Conservation (phyloP, 1,139 yeast genomes). For the Williopsis jadinii region DNA sequence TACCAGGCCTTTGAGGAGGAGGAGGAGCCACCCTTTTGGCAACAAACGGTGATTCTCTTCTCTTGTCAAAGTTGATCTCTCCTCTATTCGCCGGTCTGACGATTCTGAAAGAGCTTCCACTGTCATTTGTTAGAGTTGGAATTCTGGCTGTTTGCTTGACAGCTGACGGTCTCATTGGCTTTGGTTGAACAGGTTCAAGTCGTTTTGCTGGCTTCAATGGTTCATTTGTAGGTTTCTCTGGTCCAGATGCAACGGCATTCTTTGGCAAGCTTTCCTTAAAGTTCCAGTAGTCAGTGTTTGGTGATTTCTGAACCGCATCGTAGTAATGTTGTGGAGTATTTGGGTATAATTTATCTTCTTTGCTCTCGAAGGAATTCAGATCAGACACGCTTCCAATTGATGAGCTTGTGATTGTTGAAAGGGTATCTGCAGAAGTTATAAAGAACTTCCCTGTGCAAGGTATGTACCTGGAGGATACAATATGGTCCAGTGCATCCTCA, state of each 20-base stretch:
- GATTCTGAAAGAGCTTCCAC: constrained; percentile 44
- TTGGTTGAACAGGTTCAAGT: too few relatives aligned
- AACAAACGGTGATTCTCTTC: constrained; percentile 70
- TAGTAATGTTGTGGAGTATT: constrained; percentile 57
- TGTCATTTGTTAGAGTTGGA: too few relatives aligned
- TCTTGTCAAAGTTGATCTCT: constrained; percentile 77
- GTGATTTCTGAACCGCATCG: constrained; percentile 24
- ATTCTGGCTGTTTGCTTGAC: neutral
- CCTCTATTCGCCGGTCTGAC: constrained; percentile 52
- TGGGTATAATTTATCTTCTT: constrained; percentile 38
- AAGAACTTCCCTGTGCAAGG: constrained; percentile 36
- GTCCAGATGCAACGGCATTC: neutral
- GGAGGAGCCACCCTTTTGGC: constrained; percentile 76
- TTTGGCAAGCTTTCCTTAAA: constrained; percentile 39
- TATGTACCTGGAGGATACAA: constrained; percentile 30
- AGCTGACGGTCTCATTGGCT: neutral
- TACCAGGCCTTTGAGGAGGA: constrained; percentile 26
- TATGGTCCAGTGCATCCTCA: constrained; percentile 39
- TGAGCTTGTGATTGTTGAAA: constrained; percentile 18
- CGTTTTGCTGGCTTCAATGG: too few relatives aligned
- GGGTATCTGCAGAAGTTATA: constrained; percentile 31
- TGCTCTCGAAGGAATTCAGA: constrained; percentile 40
- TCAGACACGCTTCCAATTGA: constrained; percentile 29
- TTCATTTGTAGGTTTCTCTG: neutral
- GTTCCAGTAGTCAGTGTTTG: constrained; percentile 53